These are phyloP conservation scores for Rhodotorula taiwanensis DNA, from an alignment of 768 basidiomycete genomes.

Conservation along the genomic window DNA sequence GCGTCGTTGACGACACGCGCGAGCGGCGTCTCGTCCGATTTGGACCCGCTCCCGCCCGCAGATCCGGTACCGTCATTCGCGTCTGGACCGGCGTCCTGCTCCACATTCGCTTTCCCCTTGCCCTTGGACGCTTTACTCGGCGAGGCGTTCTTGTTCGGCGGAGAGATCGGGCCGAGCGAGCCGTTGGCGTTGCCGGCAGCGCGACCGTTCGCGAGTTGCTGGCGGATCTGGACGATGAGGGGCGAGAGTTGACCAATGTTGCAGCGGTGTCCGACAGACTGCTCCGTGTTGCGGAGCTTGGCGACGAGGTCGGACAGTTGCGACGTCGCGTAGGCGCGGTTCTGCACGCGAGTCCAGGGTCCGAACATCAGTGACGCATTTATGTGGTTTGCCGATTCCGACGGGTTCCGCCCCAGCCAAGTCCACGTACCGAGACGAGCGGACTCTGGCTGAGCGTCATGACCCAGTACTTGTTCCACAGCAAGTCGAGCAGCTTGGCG, in stretches of 20 bases:
- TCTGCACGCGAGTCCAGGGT: slow-evolving; percentile 62
- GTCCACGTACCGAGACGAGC: slow-evolving; percentile 66
- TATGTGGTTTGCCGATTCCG: too few species aligned
- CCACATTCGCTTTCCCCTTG: slow-evolving; percentile 46
- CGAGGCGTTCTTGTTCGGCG: too few species aligned
- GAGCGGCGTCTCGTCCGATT: slow-evolving; percentile 72
- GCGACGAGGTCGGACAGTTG: slow-evolving; percentile 84
- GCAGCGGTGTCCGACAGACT: slow-evolving; percentile 34
- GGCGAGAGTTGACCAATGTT: slow-evolving; percentile 53
- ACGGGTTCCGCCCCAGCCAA: too few species aligned
- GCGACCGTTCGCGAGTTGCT: slow-evolving; percentile 52
- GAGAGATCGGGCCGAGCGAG: too few species aligned
- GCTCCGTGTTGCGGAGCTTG: slow-evolving; percentile 55
- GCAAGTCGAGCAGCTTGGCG: slow-evolving; percentile 71
- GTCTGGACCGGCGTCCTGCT: slow-evolving; percentile 7
- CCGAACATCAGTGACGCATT: too few species aligned
- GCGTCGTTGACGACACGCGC: slow-evolving; percentile 86
- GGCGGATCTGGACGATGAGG: slow-evolving; percentile 43
- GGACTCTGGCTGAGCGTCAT: slow-evolving; percentile 91
- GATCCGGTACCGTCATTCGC: neutral
- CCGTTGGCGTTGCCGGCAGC: too few species aligned
- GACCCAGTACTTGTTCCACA: slow-evolving; percentile 99
- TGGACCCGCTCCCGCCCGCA: slow-evolving; percentile 57
- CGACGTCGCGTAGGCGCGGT: slow-evolving; percentile 85
- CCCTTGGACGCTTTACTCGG: slow-evolving; percentile 46